These are phyloP conservation scores for Entophlyctis helioformis DNA, from an alignment of 192 early-diverging fungal species.

Conservation along the genomic window DNA sequence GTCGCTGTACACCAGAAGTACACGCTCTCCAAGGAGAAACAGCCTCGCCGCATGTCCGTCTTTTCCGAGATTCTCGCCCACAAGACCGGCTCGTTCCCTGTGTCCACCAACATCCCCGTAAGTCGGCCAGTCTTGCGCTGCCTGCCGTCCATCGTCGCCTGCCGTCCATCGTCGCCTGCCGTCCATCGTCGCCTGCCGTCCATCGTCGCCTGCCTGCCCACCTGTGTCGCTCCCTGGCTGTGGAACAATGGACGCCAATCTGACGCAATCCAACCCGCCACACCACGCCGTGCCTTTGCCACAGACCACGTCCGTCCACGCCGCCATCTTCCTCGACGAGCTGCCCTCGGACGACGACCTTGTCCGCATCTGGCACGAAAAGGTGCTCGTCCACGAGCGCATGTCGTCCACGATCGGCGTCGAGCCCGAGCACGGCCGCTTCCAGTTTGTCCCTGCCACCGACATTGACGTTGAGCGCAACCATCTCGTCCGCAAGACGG, in stretches of 20 bases:
- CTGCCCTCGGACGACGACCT: constrained; percentile 1
- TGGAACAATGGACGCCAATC: too few species aligned
- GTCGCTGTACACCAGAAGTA: too few species aligned
- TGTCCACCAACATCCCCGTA: constrained; percentile 8
- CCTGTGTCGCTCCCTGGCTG: too few species aligned
- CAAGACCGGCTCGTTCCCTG: constrained; percentile 7
- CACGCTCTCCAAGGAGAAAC: too few species aligned
- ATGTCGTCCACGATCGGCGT: constrained; percentile 7
- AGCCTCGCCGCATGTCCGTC: too few species aligned
- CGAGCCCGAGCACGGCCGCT: constrained; percentile 2
- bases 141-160: too few species aligned
- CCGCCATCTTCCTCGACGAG: constrained; percentile 3
- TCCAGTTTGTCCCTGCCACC: constrained; percentile 3
- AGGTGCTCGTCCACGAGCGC: constrained; percentile 9
- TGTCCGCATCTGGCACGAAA: constrained; percentile 1
- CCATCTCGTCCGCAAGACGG: not conserved
- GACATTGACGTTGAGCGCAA: constrained; percentile 3
- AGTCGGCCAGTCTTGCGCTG: too few species aligned
- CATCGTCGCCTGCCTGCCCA: too few species aligned
- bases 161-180: too few species aligned
- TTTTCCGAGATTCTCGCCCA: constrained; percentile 8
- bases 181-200: too few species aligned
- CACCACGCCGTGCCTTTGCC: too few species aligned
- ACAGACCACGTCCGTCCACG: constrained; percentile 9
- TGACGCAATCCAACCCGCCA: too few species aligned